Evolutionary conservation across 179 eudicot species (phyloP), one percentile per base, ranked within the genome.

Genomic region (Sideroxylon spinosum): DNA sequence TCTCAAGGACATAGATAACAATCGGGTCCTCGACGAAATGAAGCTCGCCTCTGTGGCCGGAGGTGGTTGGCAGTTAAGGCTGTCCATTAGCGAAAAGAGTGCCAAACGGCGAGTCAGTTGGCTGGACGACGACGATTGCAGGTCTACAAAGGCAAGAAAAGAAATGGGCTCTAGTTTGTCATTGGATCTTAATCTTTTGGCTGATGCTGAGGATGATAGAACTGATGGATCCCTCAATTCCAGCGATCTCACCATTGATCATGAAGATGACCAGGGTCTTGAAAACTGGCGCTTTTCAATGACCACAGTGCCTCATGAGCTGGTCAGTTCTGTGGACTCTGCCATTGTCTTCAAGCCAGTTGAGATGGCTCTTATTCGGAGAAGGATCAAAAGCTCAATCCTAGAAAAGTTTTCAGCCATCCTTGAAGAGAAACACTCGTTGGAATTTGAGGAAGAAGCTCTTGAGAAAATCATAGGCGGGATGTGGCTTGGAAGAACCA

Each of bases 181-280:
- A 0, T 85, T 95, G 28, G 98, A 95, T 80, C 96, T 95, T 13
- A 95, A 95, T 86, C 84, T 83, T 28, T 77, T 82, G 66, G 93
- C 91, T 3, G 90, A 88, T 44, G 25, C n/a, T 6, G 92, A 85
- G 37, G 98, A 95, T 49, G 90, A 93, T 62, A 79, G 87, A 37
- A 82, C 88, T 0, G 99, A 95, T 11, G 93, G 96, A 3, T 94
- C 97, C n/a, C 81, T 79, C 80, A 85, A 89, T 55, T 90, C 97
- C 20, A 95, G 98, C 23, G 96, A 94, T 66, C 86, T 95, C 26
- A 93, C 98, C 6, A 81, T 84, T 1, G 97, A 93, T 49, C 90
- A 88, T 4, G 97, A 88, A 68, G 90, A 86, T 37, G 92, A 89
- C 17, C 77, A 53, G 17, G 77, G 85, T 25, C 85, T 74, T 6